Evolutionary conservation across 2,329 filamentous ascomycete species (phyloP), one percentile per base, ranked within the genome.

Genomic region (Trichoderma endophyticum): DNA sequence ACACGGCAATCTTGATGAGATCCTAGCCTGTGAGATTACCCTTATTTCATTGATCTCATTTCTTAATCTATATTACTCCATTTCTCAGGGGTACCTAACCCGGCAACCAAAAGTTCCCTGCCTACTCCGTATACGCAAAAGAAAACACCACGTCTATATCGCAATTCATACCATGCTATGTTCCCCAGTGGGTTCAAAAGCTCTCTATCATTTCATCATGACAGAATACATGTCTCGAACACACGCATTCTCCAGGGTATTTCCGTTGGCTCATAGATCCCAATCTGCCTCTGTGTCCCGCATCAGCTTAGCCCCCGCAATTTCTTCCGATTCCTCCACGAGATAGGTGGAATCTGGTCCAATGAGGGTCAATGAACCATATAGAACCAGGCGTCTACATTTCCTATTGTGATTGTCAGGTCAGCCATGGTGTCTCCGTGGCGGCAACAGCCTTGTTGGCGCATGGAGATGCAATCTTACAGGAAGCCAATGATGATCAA

Each of bases 281-380:
- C 82, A 84, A 43, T 82, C 82, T 24, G 81, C 78, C 70, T 84
- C 81, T 26, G 82, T 79, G 15, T 83, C 81, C 32, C 82, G 80
- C 39, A 83, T 77, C 73, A 85, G 74, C 65, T 83, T 84, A 4
- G 83, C 79, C 4, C 85, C 84, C 65, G 81, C 80, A 7, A 86
- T 78, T 61, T 82, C 80, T 74, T 86, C 82, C 4, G 79, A 77
- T 51, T 82, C 81, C n/a, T 83, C 81, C 4, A 81, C 83, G 57
- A 81, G 78, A 68, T 85, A 86, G 69, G 77, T 80, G 34, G 84
- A 86, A 60, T 81, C 77, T 48, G 81, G 78, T 59, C 84, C 85
- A 48, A 86, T 82, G 32, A 86, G 81, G 0, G 84, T 86, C 71
- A 86, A 74, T 2, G 83, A 84, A 51, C 83, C 83, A 71, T 86